Evolutionary conservation across 2,329 filamentous ascomycete genomes (phyloP).

Genomic region (Talaromyces sp.): DNA sequence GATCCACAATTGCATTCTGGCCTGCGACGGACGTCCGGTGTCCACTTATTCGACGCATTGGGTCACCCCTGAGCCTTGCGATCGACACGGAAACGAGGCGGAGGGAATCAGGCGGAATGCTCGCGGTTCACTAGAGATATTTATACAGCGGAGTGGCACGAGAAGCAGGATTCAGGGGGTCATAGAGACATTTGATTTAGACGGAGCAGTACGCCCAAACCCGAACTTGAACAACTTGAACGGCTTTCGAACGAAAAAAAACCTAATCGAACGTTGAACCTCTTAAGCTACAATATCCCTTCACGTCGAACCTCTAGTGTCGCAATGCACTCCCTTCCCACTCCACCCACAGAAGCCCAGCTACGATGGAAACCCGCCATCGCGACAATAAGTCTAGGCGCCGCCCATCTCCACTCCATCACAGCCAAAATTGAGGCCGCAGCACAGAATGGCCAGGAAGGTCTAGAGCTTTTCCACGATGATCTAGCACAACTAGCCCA

Average conservation of each 20-base stretch:
- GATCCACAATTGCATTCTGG: slow-evolving; percentile 9
- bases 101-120: not conserved
- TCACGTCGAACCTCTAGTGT: not conserved
- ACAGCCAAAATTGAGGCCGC: slow-evolving; percentile 36
- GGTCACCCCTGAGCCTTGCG: slow-evolving; percentile 9
- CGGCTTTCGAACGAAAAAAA: no score
- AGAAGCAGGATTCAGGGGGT: not conserved
- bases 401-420: slow-evolving; percentile 20
- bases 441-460: slow-evolving; percentile 50
- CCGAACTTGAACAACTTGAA: no score
- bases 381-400: slow-evolving; percentile 26
- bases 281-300: not conserved
- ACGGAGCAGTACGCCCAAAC: no score
- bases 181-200: not conserved
- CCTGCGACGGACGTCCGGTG: slow-evolving; percentile 4
- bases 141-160: not conserved
- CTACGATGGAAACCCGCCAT: slow-evolving; percentile 25
- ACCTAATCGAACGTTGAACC: not conserved
- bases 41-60: slow-evolving; percentile 18
- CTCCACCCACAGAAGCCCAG: slow-evolving; percentile 12
- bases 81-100: slow-evolving; percentile 17
- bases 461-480: slow-evolving; percentile 71
- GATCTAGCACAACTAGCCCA: slow-evolving; percentile 66
- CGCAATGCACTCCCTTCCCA: slow-evolving; percentile 21
- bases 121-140: no score